Conservation (phyloP, 139 green algal genomes). For the Chlamydomonas asymmetrica region DNA sequence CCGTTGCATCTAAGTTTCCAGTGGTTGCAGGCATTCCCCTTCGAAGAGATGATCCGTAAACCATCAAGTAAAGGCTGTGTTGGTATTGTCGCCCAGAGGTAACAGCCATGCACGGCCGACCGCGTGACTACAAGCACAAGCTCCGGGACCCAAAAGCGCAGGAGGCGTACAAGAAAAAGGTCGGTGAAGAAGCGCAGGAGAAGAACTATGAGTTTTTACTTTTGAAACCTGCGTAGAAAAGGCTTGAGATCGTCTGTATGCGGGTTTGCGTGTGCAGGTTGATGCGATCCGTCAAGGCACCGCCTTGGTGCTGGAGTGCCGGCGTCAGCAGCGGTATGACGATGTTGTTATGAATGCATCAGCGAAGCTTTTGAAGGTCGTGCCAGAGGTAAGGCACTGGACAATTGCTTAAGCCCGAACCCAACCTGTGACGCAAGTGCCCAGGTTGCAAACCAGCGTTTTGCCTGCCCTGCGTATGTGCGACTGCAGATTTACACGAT, state of each 20-base stretch:
- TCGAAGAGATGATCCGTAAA: too few relatives aligned
- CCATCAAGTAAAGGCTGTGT: too few relatives aligned
- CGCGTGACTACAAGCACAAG: conserved; percentile 53
- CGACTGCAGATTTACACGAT: conserved; percentile 90
- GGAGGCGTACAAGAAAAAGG: conserved; percentile 61
- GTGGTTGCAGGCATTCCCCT: too few relatives aligned
- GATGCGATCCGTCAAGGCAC: conserved; percentile 58
- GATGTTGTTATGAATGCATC: conserved; percentile 41
- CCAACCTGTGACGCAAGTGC: too few relatives aligned
- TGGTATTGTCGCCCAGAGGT: too few relatives aligned
- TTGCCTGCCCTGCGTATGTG: too few relatives aligned
- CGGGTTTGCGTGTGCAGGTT: conserved; percentile 28
- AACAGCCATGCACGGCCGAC: conserved; percentile 74
- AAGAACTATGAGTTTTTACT: background rate
- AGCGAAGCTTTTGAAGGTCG: conserved; percentile 54
- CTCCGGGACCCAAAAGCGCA: conserved; percentile 57
- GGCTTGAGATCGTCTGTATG: background rate
- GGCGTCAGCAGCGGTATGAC: conserved; percentile 42
- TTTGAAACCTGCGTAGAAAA: background rate
- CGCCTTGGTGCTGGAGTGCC: conserved; percentile 46
- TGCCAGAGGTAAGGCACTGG: conserved; percentile 78
- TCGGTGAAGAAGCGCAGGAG: background rate
- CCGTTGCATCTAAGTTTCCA: too few relatives aligned
- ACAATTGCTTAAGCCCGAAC: too few relatives aligned
- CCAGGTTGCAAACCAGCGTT: too few relatives aligned